Conservation (phyloP, 2,329 filamentous ascomycete genomes). For the Botryosphaeria dothidea region DNA sequence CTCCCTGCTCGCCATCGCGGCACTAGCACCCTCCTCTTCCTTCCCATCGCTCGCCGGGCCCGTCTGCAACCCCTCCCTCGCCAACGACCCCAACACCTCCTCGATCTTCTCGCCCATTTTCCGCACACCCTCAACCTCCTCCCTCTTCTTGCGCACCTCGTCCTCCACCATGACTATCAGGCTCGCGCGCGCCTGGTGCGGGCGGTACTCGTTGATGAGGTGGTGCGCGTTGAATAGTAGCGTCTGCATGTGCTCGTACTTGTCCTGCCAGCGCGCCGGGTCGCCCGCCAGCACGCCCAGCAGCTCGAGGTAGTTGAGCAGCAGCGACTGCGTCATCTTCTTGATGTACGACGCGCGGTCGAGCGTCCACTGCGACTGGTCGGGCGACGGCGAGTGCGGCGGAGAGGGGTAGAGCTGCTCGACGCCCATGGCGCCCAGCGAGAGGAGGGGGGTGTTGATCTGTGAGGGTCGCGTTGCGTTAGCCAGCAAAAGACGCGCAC, state of each 20-base stretch:
- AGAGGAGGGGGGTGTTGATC: conserved; percentile 62
- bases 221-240: conserved; percentile 91
- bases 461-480: conserved; percentile 25
- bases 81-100: conserved; percentile 69
- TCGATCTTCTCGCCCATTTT: conserved; percentile 72
- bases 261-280: conserved; percentile 65
- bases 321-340: conserved; percentile 76
- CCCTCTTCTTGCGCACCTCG: conserved; percentile 69
- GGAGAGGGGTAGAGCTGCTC: conserved; percentile 65
- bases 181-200: conserved; percentile 87
- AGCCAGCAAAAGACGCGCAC: too few species aligned
- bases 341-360: conserved; percentile 65
- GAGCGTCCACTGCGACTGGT: conserved; percentile 48
- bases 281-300: conserved; percentile 69
- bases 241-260: conserved; percentile 76
- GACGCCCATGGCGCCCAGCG: conserved; percentile 70
- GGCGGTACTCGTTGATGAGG: conserved; percentile 89
- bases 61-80: conserved; percentile 25
- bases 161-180: conserved; percentile 86
- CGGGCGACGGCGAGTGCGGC: conserved; percentile 25
- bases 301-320: conserved; percentile 88
- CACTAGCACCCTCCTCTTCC: neutral
- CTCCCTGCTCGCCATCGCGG: neutral
- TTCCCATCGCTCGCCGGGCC: neutral
- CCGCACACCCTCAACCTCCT: conserved; percentile 70